Evolutionary conservation across 495 filamentous ascomycete species (phyloP).

Genomic region (Melanomma pulvis-pyrius): DNA sequence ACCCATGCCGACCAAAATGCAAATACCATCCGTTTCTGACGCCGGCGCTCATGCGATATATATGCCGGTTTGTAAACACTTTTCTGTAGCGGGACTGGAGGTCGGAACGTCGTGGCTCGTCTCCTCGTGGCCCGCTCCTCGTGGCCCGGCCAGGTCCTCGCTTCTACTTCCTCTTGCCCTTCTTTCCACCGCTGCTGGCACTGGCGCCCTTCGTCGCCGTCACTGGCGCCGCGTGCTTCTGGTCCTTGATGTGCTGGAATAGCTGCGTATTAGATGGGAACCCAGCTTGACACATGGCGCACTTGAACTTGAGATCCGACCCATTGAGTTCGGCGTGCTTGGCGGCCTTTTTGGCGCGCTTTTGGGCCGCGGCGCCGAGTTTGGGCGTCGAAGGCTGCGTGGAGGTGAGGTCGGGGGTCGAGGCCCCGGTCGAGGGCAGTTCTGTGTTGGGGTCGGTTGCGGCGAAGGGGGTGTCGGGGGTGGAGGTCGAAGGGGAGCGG

Average conservation of each 20-base stretch:
- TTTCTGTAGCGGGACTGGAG: background rate
- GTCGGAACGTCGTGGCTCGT: too few relatives aligned
- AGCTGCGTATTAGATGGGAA: constrained; percentile 72
- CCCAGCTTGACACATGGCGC: constrained; percentile 59
- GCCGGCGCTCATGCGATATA: background rate
- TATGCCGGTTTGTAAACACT: background rate
- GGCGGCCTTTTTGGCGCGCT: constrained; percentile 78
- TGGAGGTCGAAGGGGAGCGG: constrained; percentile 4
- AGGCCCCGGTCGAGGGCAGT: constrained; percentile 13
- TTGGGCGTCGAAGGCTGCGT: constrained; percentile 50
- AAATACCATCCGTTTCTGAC: background rate
- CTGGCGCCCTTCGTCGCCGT: constrained; percentile 35
- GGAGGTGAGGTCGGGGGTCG: constrained; percentile 5
- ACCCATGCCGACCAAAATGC: too few relatives aligned
- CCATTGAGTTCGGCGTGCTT: constrained; percentile 52
- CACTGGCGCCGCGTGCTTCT: constrained; percentile 58
- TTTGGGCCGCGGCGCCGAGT: constrained; percentile 85
- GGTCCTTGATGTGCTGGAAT: constrained; percentile 72
- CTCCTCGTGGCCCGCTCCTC: background rate
- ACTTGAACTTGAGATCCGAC: constrained; percentile 53
- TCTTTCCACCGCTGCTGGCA: constrained; percentile 7
- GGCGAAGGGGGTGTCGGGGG: background rate
- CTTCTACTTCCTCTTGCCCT: constrained; percentile 24
- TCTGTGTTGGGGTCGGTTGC: constrained; percentile 28
- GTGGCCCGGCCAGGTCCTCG: background rate